Base-by-base conservation (phyloP, 257 asterid species). In the Lantana camara region DNA sequence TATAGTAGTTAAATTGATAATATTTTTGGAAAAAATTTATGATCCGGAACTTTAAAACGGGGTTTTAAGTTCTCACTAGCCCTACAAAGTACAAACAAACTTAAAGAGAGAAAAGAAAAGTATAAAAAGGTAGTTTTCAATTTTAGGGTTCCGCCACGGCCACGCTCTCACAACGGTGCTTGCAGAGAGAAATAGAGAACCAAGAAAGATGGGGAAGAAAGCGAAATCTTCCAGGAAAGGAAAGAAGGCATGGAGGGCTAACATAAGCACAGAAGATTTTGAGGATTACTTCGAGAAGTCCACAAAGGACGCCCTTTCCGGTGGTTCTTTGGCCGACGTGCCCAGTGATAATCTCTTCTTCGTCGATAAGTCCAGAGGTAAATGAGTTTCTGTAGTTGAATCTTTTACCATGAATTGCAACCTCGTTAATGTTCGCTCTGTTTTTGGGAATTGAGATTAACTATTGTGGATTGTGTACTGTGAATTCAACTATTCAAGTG, bases 171-270 rank as follows among this genome's bases (percentile, higher is more conserved):
- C n/a, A n/a, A n/a, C n/a, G n/a, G 12, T 11, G 16, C 16, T 23
- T 12, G 40, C n/a, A 29, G 55, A 55, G 55, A 44, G 34, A 62
- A 58, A 37, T 60, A 55, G 60, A 54, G 44, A 42, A 30, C 19
- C 12, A 10, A 30, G 54, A n/a, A 30, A 19, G 57, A 91, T 94
- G 99, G 97, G 99, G 53, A 93, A 93, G 81, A 84, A 34, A 68
- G 41, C 96, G 9, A 90, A 88, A 73, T 72, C 78, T 72, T 93
- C 99, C 13, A 78, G 99, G 75, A 93, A 93, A 55, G 97, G 99
- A 22, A 94, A 94, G 82, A 94, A 94, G 81, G 99, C 66, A 50
- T 94, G 99, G 99, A 88, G 97, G 62, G 96, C 96, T 34, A 94
- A 90, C 71, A 94, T 94, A 10, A 90, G 91, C 84, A 86, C 96